Base-by-base conservation (phyloP, 2,329 filamentous ascomycete genomes). In the Monosporascus sp. region DNA sequence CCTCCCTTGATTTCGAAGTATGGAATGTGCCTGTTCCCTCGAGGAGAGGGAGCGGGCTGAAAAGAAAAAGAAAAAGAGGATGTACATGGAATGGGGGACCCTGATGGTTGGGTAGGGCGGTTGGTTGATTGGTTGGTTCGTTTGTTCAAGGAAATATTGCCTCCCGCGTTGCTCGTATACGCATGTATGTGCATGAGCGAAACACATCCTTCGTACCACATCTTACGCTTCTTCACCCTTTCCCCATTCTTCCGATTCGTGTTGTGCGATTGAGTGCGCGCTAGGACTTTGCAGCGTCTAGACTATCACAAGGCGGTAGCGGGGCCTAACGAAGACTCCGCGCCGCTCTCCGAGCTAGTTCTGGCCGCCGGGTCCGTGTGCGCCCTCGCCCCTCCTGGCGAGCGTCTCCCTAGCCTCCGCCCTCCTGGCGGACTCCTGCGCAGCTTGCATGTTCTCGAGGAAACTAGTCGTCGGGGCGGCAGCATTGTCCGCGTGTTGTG, bases 351-450 rank as follows among this genome's bases (percentile, higher is more conserved):
- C 40, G 4, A 18, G 40, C 37, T 35, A 14, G 37, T 24, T 8
- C 24, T 7, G 9, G 37, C 43, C 14, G 43, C 22, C 14, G 38
- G 49, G 8, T 50, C 49, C 5, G 49, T 50, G 11, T 50, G n/a
- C 24, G 37, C 35, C 37, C 49, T 43, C 18, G 15, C 9, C n/a
- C n/a, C 49, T 43, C 20, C 49, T 40, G 7, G 37, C 37, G 7
- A 50, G 37, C 20, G 49, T 43, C 51, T 65, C 64, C 44, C 64
- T 58, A 11, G 54, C 59, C 8, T 60, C 49, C 47, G 63, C 64
- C 53, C 63, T 60, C 53, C 56, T 62, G 2, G 63, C 63, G 2
- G 61, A 64, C 49, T 63, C 63, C 20, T 64, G 63, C 7, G 61
- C 64, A 11, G 61, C 65, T 3, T 60, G 55, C 49, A 65, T 57